Conservation (phyloP, 306 rosid genomes). For the Canavalia gladiata region DNA sequence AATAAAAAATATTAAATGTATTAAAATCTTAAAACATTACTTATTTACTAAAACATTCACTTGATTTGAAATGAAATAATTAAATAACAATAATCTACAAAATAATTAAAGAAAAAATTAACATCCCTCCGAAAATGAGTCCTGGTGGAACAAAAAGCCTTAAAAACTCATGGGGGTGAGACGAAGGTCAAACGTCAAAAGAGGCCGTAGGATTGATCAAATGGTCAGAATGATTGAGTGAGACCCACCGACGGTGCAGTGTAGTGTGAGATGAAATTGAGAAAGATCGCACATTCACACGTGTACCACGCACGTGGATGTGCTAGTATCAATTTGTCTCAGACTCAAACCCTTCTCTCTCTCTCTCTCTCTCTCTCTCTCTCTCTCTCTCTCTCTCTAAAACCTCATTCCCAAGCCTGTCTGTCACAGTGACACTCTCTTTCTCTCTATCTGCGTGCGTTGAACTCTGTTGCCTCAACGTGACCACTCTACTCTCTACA, state of each 20-base stretch:
- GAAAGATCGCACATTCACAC: neutral
- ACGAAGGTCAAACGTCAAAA: neutral
- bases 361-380: neutral
- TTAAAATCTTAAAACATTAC: no score
- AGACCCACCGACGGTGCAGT: slow-evolving; percentile 29
- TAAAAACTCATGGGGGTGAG: neutral
- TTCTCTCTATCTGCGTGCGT: neutral
- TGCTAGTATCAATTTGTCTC: neutral
- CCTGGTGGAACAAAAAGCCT: no score
- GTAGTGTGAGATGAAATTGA: neutral
- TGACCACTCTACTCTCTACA: neutral
- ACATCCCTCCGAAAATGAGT: neutral
- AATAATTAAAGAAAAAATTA: neutral
- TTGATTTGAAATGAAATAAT: no score
- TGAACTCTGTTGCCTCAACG: neutral
- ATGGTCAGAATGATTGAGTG: neutral
- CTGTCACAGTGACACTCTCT: neutral
- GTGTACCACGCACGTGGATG: slow-evolving; percentile 19
- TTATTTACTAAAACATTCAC: no score
- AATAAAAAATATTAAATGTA: no score
- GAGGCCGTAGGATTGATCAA: neutral
- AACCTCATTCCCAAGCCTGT: neutral
- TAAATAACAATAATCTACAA: no score
- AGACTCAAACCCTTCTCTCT: neutral
- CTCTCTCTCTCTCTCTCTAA: neutral